phyloP scores from a whole-genome alignment of 306 rosid genomes.

The Inga laurina region DNA sequence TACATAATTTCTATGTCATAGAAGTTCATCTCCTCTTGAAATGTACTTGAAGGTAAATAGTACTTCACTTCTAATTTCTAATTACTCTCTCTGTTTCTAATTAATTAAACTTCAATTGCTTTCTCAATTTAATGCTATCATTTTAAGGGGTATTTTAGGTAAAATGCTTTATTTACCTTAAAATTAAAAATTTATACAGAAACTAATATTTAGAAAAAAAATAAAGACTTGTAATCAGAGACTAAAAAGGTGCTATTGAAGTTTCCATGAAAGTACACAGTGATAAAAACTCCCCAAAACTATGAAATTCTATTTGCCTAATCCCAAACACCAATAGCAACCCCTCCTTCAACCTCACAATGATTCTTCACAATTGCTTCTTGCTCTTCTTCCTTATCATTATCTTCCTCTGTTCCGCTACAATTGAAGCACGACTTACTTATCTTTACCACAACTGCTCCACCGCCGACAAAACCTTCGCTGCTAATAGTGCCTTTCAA shows the following conservation, averaged over 20 bases:
- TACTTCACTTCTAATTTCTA: background rate
- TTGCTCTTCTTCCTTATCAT: background rate
- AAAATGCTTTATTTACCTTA: no score
- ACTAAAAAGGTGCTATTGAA: no score
- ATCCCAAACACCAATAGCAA: background rate
- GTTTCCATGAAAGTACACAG: no score
- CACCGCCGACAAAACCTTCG: background rate
- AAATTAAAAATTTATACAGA: no score
- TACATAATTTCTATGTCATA: no score
- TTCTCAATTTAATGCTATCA: no score
- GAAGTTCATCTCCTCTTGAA: background rate
- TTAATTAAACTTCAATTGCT: no score
- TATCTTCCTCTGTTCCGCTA: background rate
- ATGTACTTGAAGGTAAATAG: background rate
- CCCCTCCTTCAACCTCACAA: background rate
- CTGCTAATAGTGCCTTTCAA: background rate
- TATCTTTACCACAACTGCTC: background rate
- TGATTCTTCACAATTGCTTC: background rate
- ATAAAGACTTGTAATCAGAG: no score
- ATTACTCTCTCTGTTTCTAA: background rate
- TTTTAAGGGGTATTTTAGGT: background rate
- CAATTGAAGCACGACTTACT: background rate
- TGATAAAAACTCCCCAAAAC: no score
- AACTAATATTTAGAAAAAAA: no score
- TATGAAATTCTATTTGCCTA: background rate